Conservation (phyloP, 2,329 filamentous ascomycete species). For the Xylariales sp. region DNA sequence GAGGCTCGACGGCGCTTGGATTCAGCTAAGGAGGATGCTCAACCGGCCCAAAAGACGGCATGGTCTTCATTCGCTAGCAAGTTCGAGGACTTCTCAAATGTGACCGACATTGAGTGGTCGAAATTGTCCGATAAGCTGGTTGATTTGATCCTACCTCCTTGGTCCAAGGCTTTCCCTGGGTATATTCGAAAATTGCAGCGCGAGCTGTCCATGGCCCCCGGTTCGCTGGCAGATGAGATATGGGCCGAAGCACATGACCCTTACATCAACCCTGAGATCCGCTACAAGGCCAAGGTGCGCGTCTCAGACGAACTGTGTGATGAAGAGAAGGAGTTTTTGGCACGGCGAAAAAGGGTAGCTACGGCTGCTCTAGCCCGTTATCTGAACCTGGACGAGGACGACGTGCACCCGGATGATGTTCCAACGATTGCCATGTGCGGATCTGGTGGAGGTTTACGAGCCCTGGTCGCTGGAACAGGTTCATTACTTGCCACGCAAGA, state of each 20-base stretch:
- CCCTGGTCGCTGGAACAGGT: conserved; percentile 84
- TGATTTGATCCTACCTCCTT: conserved; percentile 73
- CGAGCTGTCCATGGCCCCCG: conserved; percentile 82
- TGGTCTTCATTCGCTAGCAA: conserved; percentile 44
- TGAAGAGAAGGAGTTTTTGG: conserved; percentile 74
- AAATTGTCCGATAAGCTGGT: conserved; percentile 56
- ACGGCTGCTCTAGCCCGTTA: conserved; percentile 76
- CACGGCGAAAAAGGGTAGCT: conserved; percentile 63
- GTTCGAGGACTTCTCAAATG: conserved; percentile 49
- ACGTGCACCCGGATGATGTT: conserved; percentile 89
- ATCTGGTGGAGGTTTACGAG: conserved; percentile 85
- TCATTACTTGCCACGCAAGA: conserved; percentile 82
- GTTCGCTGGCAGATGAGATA: conserved; percentile 86
- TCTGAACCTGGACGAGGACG: conserved; percentile 69
- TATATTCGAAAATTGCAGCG: conserved; percentile 79
- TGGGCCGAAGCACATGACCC: conserved; percentile 89
- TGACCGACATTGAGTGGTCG: conserved; percentile 52
- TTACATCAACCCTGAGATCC: conserved; percentile 79
- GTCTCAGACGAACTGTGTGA: conserved; percentile 76
- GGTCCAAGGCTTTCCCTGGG: conserved; percentile 71
- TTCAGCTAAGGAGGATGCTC: conserved; percentile 8
- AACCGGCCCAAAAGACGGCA: conserved; percentile 25
- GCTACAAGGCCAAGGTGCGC: conserved; percentile 74
- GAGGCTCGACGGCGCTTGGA: conserved; percentile 11
- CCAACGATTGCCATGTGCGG: conserved; percentile 92